Evolutionary conservation across 805 yeast species (phyloP), one percentile per base, ranked within the genome.

Genomic region (Komagataella phaffii): DNA sequence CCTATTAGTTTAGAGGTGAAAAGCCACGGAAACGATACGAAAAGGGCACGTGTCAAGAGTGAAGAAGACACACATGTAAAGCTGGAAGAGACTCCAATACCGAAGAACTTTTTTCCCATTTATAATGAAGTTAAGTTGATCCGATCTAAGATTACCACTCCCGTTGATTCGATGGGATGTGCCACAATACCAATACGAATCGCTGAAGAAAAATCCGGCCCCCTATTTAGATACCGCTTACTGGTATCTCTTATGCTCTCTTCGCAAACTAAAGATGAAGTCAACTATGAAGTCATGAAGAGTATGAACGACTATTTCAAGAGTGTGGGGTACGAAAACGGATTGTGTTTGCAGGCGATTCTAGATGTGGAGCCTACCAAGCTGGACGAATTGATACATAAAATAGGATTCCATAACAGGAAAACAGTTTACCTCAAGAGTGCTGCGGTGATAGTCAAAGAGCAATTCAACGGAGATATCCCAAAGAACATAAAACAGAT

Each of bases 101-200:
- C 85, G 0, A 59, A 61, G 49, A 73, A 76, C 56, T 85, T 85
- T 70, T 64, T 68, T 53, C 69, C 72, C 2, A 75, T 83, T 47
- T 85, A 83, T 59, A 69, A 79, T 50, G 77, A 72, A 53, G 70
- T 89, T 40, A 80, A 81, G 51, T 67, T 65, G 19, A 85, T 88
- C 93, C 72, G 97, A 53, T 58, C 73, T 3, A 71, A 72, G 50
- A 72, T 83, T 12, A 64, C 67, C n/a, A 80, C 97, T 0, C 96
- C 97, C 0, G 97, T 90, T 2, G 97, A 90, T 61, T 73, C 81
- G 0, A 80, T 87, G 76, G 97, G 97, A 5, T 88, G 96, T 63
- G 89, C 85, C 21, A 71, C 72, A 24, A 71, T 78, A 49, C 79
- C 81, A 0, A 67, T 69, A 19, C 64, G 73, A 3, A 68, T 77